Base-by-base conservation (phyloP, 805 yeast species). In the Teunomyces pallodes region DNA sequence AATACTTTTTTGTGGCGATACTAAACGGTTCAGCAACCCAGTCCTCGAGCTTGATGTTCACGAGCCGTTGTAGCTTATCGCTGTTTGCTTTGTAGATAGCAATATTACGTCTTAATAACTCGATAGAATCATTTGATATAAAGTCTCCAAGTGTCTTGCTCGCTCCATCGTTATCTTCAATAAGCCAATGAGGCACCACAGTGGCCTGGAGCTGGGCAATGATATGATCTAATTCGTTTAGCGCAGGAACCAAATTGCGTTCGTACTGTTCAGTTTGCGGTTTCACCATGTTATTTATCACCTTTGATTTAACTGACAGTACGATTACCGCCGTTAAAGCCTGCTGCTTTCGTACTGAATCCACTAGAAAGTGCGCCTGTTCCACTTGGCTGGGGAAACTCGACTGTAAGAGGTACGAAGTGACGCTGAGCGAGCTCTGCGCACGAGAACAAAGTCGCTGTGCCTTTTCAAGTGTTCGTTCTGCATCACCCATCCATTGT, bases 361-460 rank as follows among this genome's bases (percentile, higher is more conserved):
- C 62, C 16, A 50, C 46, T 28, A 54, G 41, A 9, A 48, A 43
- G 20, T 50, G 47, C 1, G 57, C 54, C 9, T 52, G 54, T n/a
- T 49, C 52, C 8, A 67, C 40, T 43, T 54, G 53, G n/a, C 49
- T 51, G 3, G 74, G 67, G 13, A 70, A 47, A 7, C 51, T 54
- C 9, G 46, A 50, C 12, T 58, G 50, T 26, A 71, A 54, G 39
- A 59, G 59, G 42, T 55, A 56, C 2, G 53, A 43, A 1, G 67
- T 62, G 10, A 52, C 47, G 31, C 61, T 60, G 6, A 72, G 55
- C 60, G 61, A 62, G 1, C 49, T 47, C 40, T 69, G 73, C 1
- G 76, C 75, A 26, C 53, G 56, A 2, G 70, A 50, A 43, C 75
- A 71, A 31, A 65, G 46, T 16, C 55, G 55, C 42, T 62, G 65